Evolutionary conservation across 768 basidiomycete genomes (phyloP).

Genomic region (Xerocomellus amylosporus): DNA sequence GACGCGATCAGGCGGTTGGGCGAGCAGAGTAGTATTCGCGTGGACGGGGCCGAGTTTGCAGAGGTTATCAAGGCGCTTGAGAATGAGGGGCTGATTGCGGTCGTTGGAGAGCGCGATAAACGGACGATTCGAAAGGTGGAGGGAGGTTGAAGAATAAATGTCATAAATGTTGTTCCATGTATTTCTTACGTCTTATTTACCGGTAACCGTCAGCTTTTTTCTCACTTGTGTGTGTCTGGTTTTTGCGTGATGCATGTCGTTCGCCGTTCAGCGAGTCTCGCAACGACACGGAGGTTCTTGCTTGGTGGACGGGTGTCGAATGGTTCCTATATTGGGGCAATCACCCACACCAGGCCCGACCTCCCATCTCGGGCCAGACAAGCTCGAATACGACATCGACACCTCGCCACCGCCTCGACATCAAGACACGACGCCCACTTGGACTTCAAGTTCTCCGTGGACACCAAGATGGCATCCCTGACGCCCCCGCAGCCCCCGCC

Average conservation of each 20-base stretch:
- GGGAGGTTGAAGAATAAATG: constrained; percentile 20
- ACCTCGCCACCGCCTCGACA: constrained; percentile 9
- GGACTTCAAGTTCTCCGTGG: constrained; percentile 4
- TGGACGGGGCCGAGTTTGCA: constrained; percentile 77
- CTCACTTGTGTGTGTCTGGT: background rate
- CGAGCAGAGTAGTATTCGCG: constrained; percentile 78
- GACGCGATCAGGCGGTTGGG: constrained; percentile 79
- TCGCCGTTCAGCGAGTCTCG: background rate
- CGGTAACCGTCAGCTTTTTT: background rate
- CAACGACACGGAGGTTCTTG: background rate
- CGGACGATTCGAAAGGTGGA: constrained; percentile 75
- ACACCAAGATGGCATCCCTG: constrained; percentile 43
- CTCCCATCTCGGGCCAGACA: background rate
- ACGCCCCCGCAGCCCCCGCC: constrained; percentile 67
- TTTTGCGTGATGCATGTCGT: background rate
- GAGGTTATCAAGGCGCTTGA: constrained; percentile 76
- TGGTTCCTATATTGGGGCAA: constrained; percentile 19
- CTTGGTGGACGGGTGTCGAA: background rate
- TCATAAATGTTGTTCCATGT: background rate
- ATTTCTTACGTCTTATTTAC: constrained; percentile 1
- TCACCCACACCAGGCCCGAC: background rate
- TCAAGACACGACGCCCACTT: constrained; percentile 1
- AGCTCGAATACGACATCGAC: constrained; percentile 3
- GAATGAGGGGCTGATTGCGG: constrained; percentile 83
- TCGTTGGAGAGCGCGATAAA: constrained; percentile 83